Conservation (phyloP, 495 filamentous ascomycete species). For the Aspergillus egyptiacus region DNA sequence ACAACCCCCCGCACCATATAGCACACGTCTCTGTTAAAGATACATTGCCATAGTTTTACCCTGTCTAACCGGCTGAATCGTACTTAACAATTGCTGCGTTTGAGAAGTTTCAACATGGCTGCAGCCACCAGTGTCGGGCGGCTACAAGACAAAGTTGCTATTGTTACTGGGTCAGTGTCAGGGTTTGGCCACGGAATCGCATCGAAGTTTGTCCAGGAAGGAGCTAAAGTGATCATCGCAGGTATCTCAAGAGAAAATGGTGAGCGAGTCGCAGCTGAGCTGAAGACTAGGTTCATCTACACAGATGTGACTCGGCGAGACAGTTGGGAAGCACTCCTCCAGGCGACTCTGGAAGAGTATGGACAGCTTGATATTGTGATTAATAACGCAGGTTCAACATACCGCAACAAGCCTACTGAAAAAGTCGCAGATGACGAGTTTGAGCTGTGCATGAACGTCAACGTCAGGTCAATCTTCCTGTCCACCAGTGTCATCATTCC, state of each 20-base stretch:
- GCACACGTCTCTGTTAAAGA: neutral
- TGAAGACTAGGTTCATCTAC: conserved; percentile 18
- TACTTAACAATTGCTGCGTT: neutral
- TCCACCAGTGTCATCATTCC: conserved; percentile 50
- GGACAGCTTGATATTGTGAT: conserved; percentile 33
- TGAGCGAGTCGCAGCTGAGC: conserved; percentile 17
- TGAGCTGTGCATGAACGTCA: conserved; percentile 54
- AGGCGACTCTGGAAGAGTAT: conserved; percentile 22
- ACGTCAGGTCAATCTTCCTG: conserved; percentile 50
- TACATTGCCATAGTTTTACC: neutral
- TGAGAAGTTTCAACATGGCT: neutral
- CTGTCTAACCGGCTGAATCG: neutral
- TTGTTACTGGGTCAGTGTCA: conserved; percentile 40
- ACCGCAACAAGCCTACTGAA: conserved; percentile 39
- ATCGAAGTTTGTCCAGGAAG: conserved; percentile 46
- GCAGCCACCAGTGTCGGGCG: conserved; percentile 14
- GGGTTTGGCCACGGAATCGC: conserved; percentile 52
- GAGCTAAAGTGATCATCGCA: conserved; percentile 47
- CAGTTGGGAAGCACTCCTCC: conserved; percentile 22
- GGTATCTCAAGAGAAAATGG: conserved; percentile 39
- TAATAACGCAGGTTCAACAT: conserved; percentile 34
- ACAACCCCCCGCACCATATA: conserved; percentile 4
- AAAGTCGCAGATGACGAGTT: conserved; percentile 58
- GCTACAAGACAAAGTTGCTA: conserved; percentile 46
- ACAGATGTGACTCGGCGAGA: conserved; percentile 25